A percentile compares a stretch with the other conserved stretches of the same genome.
phyloP scores from a whole-genome alignment of 257 asterid species.

The Solanum pinnatisectum region DNA sequence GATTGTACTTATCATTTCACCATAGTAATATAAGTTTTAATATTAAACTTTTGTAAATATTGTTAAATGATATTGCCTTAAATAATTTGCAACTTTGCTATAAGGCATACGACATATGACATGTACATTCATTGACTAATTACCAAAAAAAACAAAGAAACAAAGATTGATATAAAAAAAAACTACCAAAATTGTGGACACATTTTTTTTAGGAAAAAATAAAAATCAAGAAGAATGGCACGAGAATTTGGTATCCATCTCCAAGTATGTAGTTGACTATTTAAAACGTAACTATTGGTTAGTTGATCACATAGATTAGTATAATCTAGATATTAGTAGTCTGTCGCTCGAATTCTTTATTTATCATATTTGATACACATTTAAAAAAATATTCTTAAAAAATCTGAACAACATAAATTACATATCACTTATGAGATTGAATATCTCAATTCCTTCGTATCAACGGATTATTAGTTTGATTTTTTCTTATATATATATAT shows the following conservation, averaged over 20 bases:
- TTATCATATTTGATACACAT: background rate
- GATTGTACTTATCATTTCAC: accelerated
- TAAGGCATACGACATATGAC: background rate
- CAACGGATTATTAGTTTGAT: too few relatives aligned
- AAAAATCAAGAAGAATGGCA: background rate
- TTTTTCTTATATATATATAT: too few relatives aligned
- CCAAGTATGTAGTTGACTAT: background rate
- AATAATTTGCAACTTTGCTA: background rate
- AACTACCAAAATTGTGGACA: background rate
- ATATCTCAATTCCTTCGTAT: too few relatives aligned
- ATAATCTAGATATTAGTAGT: background rate
- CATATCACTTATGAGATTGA: too few relatives aligned
- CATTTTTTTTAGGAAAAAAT: background rate
- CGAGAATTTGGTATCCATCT: background rate
- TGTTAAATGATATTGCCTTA: background rate
- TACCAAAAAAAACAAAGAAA: background rate
- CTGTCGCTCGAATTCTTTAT: background rate
- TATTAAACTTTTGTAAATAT: too few relatives aligned
- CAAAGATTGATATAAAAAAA: too few relatives aligned
- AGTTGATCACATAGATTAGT: background rate
- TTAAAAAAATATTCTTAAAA: background rate
- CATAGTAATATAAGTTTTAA: too few relatives aligned
- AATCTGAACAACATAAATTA: background rate
- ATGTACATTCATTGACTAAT: background rate
- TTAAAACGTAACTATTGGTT: background rate